phyloP scores from a whole-genome alignment of 306 rosid species.

The Quercus berberidifolia region DNA sequence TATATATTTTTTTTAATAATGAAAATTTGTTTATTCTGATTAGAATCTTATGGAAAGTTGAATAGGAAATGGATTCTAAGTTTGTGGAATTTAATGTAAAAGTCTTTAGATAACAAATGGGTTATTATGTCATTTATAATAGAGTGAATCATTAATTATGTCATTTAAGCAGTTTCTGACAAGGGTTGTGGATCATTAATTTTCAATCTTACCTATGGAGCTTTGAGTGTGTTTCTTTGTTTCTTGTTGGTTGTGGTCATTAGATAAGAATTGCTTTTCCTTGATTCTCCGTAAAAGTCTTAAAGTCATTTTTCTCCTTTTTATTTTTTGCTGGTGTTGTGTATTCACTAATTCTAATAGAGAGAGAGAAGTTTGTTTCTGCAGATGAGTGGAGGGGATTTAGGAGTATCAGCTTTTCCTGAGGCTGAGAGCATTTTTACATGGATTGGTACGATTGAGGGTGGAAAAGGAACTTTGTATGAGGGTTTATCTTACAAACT shows the following conservation, averaged over 20 bases:
- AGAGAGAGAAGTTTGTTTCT: conserved; percentile 7
- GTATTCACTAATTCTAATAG: neutral
- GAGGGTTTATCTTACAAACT: conserved; percentile 95
- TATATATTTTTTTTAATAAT: too few species aligned
- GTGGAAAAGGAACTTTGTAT: conserved; percentile 87
- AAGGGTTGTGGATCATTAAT: too few species aligned
- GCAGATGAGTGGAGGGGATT: conserved; percentile 93
- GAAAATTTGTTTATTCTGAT: too few species aligned
- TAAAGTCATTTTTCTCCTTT: neutral
- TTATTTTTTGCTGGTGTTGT: neutral
- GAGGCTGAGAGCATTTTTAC: conserved; percentile 86
- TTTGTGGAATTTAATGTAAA: neutral
- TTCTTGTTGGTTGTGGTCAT: neutral
- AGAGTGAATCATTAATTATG: too few species aligned
- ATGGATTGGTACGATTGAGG: conserved; percentile 95
- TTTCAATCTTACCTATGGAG: neutral
- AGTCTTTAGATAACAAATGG: too few species aligned
- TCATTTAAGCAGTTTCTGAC: too few species aligned
- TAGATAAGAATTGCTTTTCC: neutral
- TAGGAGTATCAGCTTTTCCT: conserved; percentile 93
- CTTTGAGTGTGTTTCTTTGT: neutral
- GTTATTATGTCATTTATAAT: too few species aligned
- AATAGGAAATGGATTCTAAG: neutral
- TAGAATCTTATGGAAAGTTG: too few species aligned
- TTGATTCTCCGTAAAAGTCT: too few species aligned